Conservation (phyloP, 164 flowering plant species). For the Berberis thunbergii region DNA sequence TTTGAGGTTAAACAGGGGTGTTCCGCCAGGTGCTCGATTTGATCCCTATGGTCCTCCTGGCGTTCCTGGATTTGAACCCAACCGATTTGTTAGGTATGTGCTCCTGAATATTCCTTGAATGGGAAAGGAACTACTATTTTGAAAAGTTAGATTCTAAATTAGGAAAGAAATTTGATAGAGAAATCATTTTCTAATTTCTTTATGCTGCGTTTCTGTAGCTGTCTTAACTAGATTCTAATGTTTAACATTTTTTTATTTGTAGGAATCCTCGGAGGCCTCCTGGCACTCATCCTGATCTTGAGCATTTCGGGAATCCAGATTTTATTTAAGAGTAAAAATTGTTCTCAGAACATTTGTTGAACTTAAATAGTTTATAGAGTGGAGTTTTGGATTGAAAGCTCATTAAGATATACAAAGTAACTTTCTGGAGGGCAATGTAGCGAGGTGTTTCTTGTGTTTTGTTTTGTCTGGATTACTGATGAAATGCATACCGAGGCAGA, state of each 20-base stretch:
- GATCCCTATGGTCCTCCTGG: conserved; percentile 83
- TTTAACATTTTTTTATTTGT: conserved; percentile 2
- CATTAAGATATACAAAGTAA: no score
- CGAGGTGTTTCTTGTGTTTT: no score
- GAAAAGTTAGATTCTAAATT: no score
- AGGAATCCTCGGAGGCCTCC: conserved; percentile 51
- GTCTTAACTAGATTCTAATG: neutral
- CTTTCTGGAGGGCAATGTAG: no score
- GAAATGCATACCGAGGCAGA: no score
- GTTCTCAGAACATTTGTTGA: no score
- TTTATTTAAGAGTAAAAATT: no score
- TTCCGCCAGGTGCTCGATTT: conserved; percentile 78
- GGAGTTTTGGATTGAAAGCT: no score
- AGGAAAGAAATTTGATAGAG: no score
- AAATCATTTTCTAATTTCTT: neutral
- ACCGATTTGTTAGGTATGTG: conserved; percentile 44
- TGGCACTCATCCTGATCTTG: conserved; percentile 60
- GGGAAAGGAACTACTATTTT: neutral
- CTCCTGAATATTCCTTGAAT: neutral
- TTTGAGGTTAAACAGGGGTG: conserved; percentile 35
- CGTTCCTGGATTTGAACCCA: conserved; percentile 79
- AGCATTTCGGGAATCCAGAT: conserved; percentile 46
- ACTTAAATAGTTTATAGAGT: no score
- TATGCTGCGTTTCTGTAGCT: neutral
- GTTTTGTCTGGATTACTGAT: no score